Conservation (phyloP, 768 basidiomycete genomes). For the Termitomyces sp. region DNA sequence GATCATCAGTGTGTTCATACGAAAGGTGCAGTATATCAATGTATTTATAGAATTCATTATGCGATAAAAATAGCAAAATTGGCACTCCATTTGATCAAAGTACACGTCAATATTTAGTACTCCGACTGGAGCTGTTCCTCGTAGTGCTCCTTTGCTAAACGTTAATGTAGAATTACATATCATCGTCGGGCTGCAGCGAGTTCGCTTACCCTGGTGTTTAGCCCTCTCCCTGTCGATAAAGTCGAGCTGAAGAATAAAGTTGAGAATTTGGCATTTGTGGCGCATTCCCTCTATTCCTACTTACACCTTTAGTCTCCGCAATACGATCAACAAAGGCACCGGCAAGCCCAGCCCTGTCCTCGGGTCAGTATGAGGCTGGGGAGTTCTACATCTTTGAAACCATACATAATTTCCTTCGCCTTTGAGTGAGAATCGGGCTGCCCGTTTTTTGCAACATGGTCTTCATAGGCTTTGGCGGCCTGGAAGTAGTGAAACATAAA, state of each 20-base stretch:
- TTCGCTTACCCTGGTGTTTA: slow-evolving; percentile 21
- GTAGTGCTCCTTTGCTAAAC: slow-evolving; percentile 5
- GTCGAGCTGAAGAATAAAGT: slow-evolving; percentile 20
- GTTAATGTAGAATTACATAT: background rate
- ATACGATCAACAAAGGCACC: slow-evolving; percentile 49
- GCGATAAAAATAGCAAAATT: background rate
- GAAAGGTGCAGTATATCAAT: background rate
- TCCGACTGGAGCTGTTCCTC: background rate
- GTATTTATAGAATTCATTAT: background rate
- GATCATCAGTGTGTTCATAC: slow-evolving; percentile 2
- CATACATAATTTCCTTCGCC: slow-evolving; percentile 50
- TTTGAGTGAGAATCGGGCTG: slow-evolving; percentile 40
- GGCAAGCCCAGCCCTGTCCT: slow-evolving; percentile 41
- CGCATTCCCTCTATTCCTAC: slow-evolving; percentile 3
- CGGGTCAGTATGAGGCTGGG: background rate
- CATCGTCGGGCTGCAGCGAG: background rate
- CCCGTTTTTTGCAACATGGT: slow-evolving; percentile 46
- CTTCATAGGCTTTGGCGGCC: slow-evolving; percentile 61
- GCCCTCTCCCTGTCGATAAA: slow-evolving; percentile 22
- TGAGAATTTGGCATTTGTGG: slow-evolving; percentile 13
- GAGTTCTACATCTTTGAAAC: background rate
- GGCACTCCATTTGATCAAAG: background rate
- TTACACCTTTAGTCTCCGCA: slow-evolving; percentile 49
- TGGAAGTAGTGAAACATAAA: slow-evolving; percentile 14
- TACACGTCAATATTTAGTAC: background rate